Percentiles rank a stretch among this genome's conserved stretches.
Evolutionary conservation across 495 filamentous ascomycete genomes (phyloP).

Genomic region (Achaetomiella virescens): DNA sequence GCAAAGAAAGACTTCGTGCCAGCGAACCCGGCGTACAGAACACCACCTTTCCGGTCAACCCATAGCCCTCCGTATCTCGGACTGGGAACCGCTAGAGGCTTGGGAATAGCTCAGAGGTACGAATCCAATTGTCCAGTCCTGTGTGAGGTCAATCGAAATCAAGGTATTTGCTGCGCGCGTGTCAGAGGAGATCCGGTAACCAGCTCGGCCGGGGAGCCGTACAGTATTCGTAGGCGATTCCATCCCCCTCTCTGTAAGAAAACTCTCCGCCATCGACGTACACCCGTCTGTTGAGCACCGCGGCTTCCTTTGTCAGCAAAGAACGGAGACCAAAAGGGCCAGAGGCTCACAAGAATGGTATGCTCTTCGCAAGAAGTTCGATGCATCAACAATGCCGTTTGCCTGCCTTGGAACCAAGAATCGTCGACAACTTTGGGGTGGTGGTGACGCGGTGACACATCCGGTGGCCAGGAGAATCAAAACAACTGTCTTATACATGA

Average conservation of each 20-base stretch:
- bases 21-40: slow-evolving; percentile 23
- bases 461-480: neutral
- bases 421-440: neutral
- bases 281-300: slow-evolving; percentile 16
- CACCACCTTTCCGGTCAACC: slow-evolving; percentile 14
- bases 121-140: slow-evolving; percentile 17
- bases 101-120: slow-evolving; percentile 12
- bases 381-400: slow-evolving; percentile 12
- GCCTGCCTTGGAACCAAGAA: slow-evolving; percentile 14
- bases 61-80: slow-evolving; percentile 19
- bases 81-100: slow-evolving; percentile 13
- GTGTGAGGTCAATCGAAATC: slow-evolving; percentile 18
- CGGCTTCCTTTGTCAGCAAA: slow-evolving; percentile 8
- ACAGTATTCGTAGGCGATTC: slow-evolving; percentile 19
- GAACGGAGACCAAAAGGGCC: too few relatives aligned
- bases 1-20: slow-evolving; percentile 14
- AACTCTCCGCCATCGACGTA: slow-evolving; percentile 25
- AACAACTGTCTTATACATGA: neutral
- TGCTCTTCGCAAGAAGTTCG: slow-evolving; percentile 19
- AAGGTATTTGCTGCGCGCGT: slow-evolving; percentile 15
- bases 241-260: slow-evolving; percentile 11
- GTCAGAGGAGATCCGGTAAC: neutral
- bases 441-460: neutral
- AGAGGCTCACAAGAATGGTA: slow-evolving; percentile 22
- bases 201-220: neutral